Evolutionary conservation across 371 early-diverging fungal species (phyloP).

Genomic region (Mucor circinelloides): DNA sequence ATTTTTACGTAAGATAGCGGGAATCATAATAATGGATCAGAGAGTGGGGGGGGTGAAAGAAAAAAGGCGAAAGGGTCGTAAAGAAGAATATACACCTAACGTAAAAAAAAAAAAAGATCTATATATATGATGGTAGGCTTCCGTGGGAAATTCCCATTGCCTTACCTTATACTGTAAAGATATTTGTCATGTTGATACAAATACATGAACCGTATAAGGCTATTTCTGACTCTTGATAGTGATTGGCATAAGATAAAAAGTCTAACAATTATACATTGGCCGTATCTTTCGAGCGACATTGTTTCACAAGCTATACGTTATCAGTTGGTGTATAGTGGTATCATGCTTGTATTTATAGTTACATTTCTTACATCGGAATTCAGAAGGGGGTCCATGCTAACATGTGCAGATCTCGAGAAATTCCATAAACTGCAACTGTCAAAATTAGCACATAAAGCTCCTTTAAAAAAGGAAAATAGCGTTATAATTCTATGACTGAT

Average conservation of each 20-base stretch:
- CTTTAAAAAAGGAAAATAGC: too few species aligned
- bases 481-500: too few species aligned
- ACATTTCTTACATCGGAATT: background rate
- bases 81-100: background rate
- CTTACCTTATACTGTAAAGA: constrained; percentile 2
- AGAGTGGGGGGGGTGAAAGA: background rate
- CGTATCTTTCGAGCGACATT: background rate
- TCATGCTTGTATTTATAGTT: background rate
- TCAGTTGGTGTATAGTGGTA: background rate
- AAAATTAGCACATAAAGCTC: too few species aligned
- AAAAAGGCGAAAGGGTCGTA: background rate
- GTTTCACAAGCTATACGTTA: background rate
- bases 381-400: too few species aligned
- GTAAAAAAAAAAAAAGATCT: background rate
- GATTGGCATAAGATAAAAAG: background rate
- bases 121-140: background rate
- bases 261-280: background rate
- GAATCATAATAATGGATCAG: background rate
- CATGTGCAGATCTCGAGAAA: too few species aligned
- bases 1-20: constrained; percentile 6
- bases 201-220: constrained; percentile 12
- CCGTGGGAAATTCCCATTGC: constrained; percentile 10
- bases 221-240: background rate
- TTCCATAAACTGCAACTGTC: too few species aligned
- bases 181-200: constrained; percentile 13